A percentile compares a stretch with the other conserved stretches of the same genome.
phyloP scores from a whole-genome alignment of 2,329 filamentous ascomycete species.

The Ceratocystis cubensis region DNA sequence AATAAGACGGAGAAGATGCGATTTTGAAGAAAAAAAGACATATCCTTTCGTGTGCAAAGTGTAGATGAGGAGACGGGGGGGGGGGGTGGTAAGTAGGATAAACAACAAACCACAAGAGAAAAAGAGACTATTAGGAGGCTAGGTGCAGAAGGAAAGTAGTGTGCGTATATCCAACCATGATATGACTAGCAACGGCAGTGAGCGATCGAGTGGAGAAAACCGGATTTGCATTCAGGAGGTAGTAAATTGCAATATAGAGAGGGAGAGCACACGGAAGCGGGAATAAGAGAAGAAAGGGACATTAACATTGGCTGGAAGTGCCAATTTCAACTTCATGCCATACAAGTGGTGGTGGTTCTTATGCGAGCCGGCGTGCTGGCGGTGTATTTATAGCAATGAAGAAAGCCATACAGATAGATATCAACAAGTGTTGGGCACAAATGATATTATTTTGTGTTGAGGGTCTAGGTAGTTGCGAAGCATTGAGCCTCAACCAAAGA shows the following conservation, averaged over 20 bases:
- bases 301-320: constrained; percentile 15
- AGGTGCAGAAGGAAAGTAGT: background rate
- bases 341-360: background rate
- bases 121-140: background rate
- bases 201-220: background rate
- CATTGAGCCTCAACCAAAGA: background rate
- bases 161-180: too few species aligned
- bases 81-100: background rate
- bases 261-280: background rate
- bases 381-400: background rate
- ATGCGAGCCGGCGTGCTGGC: background rate
- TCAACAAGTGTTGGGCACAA: too few species aligned
- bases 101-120: constrained; percentile 5
- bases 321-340: background rate
- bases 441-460: too few species aligned
- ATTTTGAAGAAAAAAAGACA: background rate
- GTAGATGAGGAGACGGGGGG: background rate
- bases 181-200: too few species aligned
- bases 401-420: background rate
- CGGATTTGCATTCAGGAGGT: background rate
- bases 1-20: too few species aligned
- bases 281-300: background rate
- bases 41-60: background rate
- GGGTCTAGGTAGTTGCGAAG: background rate
- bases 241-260: background rate